Percentiles rank a stretch among this genome's conserved stretches.
Conservation (phyloP, 1,284 basidiomycete genomes). For the Boletellus deceptivus region DNA sequence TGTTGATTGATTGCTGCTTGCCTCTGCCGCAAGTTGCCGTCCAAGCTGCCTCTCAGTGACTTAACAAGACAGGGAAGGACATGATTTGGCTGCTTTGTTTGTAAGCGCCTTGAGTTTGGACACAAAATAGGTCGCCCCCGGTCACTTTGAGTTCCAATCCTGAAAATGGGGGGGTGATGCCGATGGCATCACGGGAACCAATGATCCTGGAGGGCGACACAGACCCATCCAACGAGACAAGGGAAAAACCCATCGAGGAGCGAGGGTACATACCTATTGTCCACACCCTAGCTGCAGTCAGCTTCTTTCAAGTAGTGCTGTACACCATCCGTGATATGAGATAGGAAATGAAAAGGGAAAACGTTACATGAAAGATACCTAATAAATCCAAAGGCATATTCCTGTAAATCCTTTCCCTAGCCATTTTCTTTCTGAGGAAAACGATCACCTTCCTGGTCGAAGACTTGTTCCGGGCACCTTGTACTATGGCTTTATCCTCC, state of each 20-base stretch:
- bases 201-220: slow-evolving; percentile 88
- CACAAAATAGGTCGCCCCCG: slow-evolving; percentile 88
- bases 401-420: no score
- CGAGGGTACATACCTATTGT: slow-evolving; percentile 73
- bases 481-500: no score
- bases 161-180: slow-evolving; percentile 98
- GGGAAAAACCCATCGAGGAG: slow-evolving; percentile 99
- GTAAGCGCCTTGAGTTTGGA: slow-evolving; percentile 94
- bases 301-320: no score
- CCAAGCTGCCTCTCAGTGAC: slow-evolving; percentile 94
- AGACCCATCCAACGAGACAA: slow-evolving; percentile 92
- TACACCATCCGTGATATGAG: no score
- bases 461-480: no score
- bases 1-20: slow-evolving; percentile 54
- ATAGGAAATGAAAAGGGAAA: no score
- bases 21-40: slow-evolving; percentile 79
- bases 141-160: slow-evolving; percentile 85
- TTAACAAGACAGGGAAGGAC: slow-evolving; percentile 90
- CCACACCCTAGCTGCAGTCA: slow-evolving; percentile 15
- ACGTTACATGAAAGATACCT: no score
- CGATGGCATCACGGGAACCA: slow-evolving; percentile 96
- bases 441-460: no score
- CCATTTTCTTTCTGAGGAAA: no score
- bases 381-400: no score
- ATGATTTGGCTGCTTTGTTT: slow-evolving; percentile 92